Percentiles rank a stretch among this genome's conserved stretches.
Conservation (phyloP, 1,284 basidiomycete species). For the Fistulina hepatica region DNA sequence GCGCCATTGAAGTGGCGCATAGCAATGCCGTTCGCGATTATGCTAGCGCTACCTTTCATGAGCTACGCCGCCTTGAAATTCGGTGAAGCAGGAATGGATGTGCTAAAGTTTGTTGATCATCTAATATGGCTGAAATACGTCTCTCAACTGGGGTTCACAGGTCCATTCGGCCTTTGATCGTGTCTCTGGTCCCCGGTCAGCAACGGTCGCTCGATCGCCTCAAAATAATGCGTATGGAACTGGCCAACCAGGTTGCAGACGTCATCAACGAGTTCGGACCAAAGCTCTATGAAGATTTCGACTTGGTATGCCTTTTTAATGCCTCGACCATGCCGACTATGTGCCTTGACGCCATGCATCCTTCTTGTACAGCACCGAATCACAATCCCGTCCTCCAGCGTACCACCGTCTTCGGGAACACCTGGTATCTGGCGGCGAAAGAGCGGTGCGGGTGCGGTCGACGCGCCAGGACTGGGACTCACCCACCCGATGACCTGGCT, state of each 20-base stretch:
- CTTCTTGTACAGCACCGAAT: slow-evolving; percentile 52
- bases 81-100: slow-evolving; percentile 96
- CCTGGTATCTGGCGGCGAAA: slow-evolving; percentile 67
- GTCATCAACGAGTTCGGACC: slow-evolving; percentile 89
- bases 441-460: slow-evolving; percentile 61
- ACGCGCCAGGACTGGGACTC: slow-evolving; percentile 67
- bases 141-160: slow-evolving; percentile 32
- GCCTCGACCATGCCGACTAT: too few relatives aligned
- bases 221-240: slow-evolving; percentile 64
- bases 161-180: slow-evolving; percentile 82
- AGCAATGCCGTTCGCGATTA: slow-evolving; percentile 72
- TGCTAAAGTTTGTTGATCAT: slow-evolving; percentile 76
- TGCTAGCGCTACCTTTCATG: slow-evolving; percentile 74
- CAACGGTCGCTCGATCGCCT: slow-evolving; percentile 74
- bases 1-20: slow-evolving; percentile 55
- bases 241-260: slow-evolving; percentile 80
- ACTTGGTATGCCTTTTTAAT: slow-evolving; percentile 48
- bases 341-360: slow-evolving; percentile 3
- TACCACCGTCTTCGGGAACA: slow-evolving; percentile 60
- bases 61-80: slow-evolving; percentile 95
- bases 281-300: slow-evolving; percentile 79
- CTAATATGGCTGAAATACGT: neutral
- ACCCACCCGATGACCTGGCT: slow-evolving; percentile 87
- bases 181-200: slow-evolving; percentile 86
- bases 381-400: slow-evolving; percentile 70